Conservation (phyloP, 352 stramenopile genomes). For the Discostella stelligera region DNA sequence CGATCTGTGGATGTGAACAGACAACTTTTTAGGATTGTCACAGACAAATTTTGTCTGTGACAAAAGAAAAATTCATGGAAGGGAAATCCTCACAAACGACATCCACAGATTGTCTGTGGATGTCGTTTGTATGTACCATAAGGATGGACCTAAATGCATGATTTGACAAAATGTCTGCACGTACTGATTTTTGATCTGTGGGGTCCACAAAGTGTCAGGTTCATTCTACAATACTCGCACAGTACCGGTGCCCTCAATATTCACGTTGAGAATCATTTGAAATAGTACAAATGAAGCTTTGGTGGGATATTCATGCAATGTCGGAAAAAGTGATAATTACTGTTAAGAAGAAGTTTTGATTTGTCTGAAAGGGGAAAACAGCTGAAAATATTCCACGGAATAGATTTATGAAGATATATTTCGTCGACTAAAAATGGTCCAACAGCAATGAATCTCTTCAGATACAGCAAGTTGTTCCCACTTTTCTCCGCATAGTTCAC, state of each 20-base stretch:
- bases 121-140: too few species aligned
- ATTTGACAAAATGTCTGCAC: too few species aligned
- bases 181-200: too few species aligned
- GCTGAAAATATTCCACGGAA: constrained; percentile 24
- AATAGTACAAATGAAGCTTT: constrained; percentile 41
- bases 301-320: constrained; percentile 39
- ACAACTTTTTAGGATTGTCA: too few species aligned
- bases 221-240: constrained; percentile 45
- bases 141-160: too few species aligned
- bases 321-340: constrained; percentile 7
- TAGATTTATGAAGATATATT: constrained; percentile 3
- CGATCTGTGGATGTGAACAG: too few species aligned
- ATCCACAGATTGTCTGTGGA: too few species aligned
- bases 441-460: constrained; percentile 29
- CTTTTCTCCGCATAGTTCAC: constrained; percentile 49
- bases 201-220: too few species aligned
- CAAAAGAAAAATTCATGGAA: too few species aligned
- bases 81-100: too few species aligned
- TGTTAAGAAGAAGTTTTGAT: neutral
- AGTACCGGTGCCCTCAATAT: constrained; percentile 37
- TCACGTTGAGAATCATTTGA: constrained; percentile 28
- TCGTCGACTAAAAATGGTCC: constrained; percentile 15
- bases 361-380: neutral
- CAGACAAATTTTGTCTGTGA: too few species aligned
- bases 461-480: constrained; percentile 43